Evolutionary conservation across 1,139 yeast species (phyloP).

Genomic region (Torulaspora globosa): DNA sequence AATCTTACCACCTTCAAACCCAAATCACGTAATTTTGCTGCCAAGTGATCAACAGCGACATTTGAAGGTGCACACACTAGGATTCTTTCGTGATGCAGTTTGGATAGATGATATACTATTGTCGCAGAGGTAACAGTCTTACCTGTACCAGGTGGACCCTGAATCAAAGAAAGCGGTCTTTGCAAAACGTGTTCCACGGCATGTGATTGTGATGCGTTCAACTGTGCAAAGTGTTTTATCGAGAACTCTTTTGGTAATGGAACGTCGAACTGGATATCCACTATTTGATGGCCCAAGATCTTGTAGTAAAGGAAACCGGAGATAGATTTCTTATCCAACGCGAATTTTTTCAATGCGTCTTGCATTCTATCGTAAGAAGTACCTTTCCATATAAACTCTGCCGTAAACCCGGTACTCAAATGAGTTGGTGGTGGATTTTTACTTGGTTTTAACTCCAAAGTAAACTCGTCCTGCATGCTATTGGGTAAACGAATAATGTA

Average conservation of each 20-base stretch:
- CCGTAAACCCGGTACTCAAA: slow-evolving; percentile 64
- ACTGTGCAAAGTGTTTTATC: slow-evolving; percentile 60
- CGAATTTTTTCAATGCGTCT: slow-evolving; percentile 66
- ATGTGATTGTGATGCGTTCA: slow-evolving; percentile 72
- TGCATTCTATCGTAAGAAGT: slow-evolving; percentile 83
- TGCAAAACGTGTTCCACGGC: slow-evolving; percentile 72
- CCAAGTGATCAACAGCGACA: slow-evolving; percentile 90
- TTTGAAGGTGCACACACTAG: slow-evolving; percentile 94
- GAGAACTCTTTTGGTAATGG: slow-evolving; percentile 59
- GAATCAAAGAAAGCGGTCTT: slow-evolving; percentile 78
- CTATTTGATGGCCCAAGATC: slow-evolving; percentile 76
- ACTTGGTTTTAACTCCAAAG: slow-evolving; percentile 58
- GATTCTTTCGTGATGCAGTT: slow-evolving; percentile 53
- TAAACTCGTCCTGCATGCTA: slow-evolving; percentile 63
- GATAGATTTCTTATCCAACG: slow-evolving; percentile 65
- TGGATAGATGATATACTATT: slow-evolving; percentile 70
- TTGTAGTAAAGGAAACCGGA: slow-evolving; percentile 76
- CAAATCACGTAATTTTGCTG: slow-evolving; percentile 59
- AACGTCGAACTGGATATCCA: slow-evolving; percentile 57
- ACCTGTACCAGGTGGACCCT: slow-evolving; percentile 96
- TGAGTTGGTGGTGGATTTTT: slow-evolving; percentile 45
- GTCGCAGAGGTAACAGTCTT: slow-evolving; percentile 93
- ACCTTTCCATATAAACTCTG: slow-evolving; percentile 89
- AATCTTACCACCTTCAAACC: slow-evolving; percentile 76
- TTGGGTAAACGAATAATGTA: slow-evolving; percentile 69